Evolutionary conservation across 2,329 filamentous ascomycete species (phyloP).

Genomic region (Trichoderma koningiopsis): DNA sequence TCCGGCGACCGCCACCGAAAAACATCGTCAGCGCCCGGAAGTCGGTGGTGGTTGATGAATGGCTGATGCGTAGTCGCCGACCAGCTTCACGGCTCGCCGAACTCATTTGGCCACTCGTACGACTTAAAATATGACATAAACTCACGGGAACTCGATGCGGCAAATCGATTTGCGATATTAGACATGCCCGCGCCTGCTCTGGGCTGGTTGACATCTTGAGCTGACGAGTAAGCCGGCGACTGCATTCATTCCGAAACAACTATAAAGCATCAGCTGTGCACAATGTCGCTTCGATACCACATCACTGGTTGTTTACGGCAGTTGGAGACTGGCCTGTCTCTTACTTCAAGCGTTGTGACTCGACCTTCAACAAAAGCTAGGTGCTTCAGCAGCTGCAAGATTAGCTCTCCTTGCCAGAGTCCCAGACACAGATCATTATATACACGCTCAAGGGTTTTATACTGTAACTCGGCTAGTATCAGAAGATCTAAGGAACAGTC

Average conservation of each 20-base stretch:
- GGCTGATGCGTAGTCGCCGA: not conserved
- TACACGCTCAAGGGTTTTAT: not conserved
- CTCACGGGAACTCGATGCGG: not conserved
- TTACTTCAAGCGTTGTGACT: not conserved
- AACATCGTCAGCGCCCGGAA: not conserved
- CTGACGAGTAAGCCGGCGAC: not conserved
- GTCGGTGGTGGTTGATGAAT: slow-evolving; percentile 1
- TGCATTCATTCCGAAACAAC: not conserved
- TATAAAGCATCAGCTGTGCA: not conserved
- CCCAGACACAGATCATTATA: not conserved
- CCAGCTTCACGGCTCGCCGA: not conserved
- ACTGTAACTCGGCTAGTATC: not conserved
- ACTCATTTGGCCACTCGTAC: slow-evolving; percentile 1
- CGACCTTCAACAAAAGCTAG: not conserved
- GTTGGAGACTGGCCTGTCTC: not conserved
- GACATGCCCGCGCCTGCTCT: not conserved
- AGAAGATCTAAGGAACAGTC: not conserved
- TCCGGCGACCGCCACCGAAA: not conserved
- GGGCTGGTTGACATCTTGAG: not conserved
- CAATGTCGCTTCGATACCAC: slow-evolving; percentile 8
- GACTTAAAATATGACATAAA: not conserved
- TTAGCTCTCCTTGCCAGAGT: not conserved
- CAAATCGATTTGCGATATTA: slow-evolving; percentile 2
- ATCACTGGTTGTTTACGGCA: not conserved
- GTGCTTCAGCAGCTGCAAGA: not conserved